These are phyloP conservation scores for Solanum ossicruentum DNA, from an alignment of 257 asterid genomes.

Conservation along the genomic window DNA sequence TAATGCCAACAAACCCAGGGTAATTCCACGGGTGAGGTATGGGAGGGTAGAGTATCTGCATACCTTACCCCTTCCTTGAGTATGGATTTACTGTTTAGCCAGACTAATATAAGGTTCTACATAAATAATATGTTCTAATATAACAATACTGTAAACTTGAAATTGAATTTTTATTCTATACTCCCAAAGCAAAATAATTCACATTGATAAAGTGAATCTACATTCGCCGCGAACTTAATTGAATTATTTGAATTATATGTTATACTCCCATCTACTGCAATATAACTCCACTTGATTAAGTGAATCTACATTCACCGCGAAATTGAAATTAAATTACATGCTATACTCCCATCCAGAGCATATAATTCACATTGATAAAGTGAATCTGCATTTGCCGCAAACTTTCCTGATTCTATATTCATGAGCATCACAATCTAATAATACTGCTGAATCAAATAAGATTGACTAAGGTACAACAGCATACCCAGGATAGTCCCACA, in stretches of 20 bases:
- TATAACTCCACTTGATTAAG: no score
- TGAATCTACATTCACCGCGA: no score
- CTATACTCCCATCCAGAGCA: not conserved
- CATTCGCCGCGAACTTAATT: not conserved
- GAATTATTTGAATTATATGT: no score
- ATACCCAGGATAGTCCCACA: not conserved
- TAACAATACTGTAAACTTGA: not conserved
- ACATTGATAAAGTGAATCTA: not conserved
- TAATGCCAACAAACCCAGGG: not conserved
- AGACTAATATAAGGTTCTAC: not conserved
- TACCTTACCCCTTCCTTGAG: not conserved
- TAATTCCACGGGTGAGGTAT: not conserved
- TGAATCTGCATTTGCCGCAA: not conserved
- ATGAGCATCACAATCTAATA: not conserved
- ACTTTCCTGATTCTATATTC: not conserved
- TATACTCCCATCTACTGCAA: no score
- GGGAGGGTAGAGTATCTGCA: not conserved
- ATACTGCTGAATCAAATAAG: not conserved
- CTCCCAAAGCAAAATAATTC: not conserved
- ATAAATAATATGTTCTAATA: not conserved
- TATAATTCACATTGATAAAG: not conserved
- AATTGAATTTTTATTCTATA: not conserved
- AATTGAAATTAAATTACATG: not conserved
- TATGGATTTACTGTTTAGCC: not conserved
- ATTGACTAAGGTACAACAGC: not conserved